phyloP scores from a whole-genome alignment of 164 flowering plant species.

The Stephania cephalantha region DNA sequence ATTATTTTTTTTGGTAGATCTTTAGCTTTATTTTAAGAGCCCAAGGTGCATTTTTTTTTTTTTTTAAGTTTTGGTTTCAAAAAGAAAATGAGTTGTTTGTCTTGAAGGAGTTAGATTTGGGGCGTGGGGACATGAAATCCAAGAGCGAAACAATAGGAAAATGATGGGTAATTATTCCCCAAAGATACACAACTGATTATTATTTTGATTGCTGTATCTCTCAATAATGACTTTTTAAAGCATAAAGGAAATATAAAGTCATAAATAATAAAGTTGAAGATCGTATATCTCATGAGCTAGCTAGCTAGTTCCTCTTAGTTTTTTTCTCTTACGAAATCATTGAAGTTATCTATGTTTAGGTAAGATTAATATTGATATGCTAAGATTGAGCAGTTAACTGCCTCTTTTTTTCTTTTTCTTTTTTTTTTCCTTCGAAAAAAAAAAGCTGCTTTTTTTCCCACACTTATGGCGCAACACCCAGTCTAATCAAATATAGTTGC shows the following conservation, averaged over 20 bases:
- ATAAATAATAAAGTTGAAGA: background rate
- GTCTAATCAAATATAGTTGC: background rate
- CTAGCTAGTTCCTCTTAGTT: background rate
- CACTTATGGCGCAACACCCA: background rate
- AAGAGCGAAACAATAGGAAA: conserved; percentile 32
- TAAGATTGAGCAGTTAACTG: background rate
- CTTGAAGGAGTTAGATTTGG: conserved; percentile 14
- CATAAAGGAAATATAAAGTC: background rate
- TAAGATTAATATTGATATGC: background rate
- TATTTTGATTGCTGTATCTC: conserved; percentile 25
- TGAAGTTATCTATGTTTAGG: background rate
- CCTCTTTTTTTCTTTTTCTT: background rate
- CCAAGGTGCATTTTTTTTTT: background rate
- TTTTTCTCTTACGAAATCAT: conserved; percentile 2
- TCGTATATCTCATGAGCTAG: background rate
- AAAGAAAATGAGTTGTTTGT: conserved; percentile 16
- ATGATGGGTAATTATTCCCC: conserved; percentile 56
- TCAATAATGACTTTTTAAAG: conserved; percentile 1
- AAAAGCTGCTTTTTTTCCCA: background rate
- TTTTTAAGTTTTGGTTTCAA: background rate
- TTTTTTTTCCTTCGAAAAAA: no score
- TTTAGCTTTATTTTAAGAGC: background rate
- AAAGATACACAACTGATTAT: conserved; percentile 48
- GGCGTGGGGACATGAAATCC: conserved; percentile 27
- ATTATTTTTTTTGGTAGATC: no score